A percentile compares a stretch with the other conserved stretches of the same genome.
phyloP scores from a whole-genome alignment of 768 basidiomycete species.

The Mycena venus region DNA sequence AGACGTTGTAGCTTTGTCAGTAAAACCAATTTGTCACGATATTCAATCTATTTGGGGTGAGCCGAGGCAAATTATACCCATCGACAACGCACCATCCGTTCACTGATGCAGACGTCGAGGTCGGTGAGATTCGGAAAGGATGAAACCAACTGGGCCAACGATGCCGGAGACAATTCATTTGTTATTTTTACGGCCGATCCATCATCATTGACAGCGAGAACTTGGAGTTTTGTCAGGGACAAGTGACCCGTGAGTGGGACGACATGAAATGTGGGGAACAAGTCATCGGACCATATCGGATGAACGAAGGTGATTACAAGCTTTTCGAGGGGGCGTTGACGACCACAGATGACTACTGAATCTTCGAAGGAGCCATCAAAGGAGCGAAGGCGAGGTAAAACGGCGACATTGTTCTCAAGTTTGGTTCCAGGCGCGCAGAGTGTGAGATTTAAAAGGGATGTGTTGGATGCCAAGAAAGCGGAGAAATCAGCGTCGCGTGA shows the following conservation, averaged over 20 bases:
- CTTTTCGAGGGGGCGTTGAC: background rate
- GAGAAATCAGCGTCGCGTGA: background rate
- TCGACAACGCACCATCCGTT: background rate
- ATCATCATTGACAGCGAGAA: background rate
- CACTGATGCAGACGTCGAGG: constrained; percentile 3
- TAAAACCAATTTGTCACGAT: background rate
- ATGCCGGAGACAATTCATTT: background rate
- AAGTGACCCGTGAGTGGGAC: background rate
- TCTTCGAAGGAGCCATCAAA: constrained; percentile 1
- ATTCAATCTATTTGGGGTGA: background rate
- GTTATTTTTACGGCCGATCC: background rate
- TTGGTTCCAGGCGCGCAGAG: background rate
- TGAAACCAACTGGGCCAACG: background rate
- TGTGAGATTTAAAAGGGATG: background rate
- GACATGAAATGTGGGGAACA: background rate
- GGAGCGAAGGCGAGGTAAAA: background rate
- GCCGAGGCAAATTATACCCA: background rate
- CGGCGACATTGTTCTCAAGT: background rate
- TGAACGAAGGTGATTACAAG: background rate
- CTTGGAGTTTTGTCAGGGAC: background rate
- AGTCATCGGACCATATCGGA: background rate
- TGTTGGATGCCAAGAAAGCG: background rate
- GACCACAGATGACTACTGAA: background rate
- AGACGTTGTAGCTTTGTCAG: background rate
- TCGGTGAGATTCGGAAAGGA: constrained; percentile 22